Evolutionary conservation across 768 basidiomycete species (phyloP), one percentile per base, ranked within the genome.

Genomic region (Suillus sp.): DNA sequence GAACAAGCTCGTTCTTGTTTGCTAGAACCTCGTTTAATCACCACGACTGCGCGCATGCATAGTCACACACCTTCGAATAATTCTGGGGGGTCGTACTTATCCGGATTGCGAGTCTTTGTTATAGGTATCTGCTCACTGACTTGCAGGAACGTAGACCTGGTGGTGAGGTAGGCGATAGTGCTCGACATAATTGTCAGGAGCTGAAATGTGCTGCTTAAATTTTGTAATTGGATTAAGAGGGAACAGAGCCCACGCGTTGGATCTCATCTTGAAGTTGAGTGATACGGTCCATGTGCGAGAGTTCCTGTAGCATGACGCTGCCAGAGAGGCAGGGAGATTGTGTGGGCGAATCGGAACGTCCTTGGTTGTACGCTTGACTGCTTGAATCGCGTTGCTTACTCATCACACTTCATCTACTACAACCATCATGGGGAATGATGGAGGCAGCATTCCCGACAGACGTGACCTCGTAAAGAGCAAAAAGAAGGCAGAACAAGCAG

Each of bases 241-340:
- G 35, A 4, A 22, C 1, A 9, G 9, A 30, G 66, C 79, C 60
- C 60, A 90, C 92, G 79, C 91, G 87, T 77, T 96, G 94, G 64
- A 95, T 93, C 77, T 91, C 91, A 86, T 96, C 91, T 81, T 95
- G 93, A 61, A 96, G 87, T 75, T 96, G 95, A 11, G 95, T 95
- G 75, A 96, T 92, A 78, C 93, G 89, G 83, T 96, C 94, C 95
- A 95, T 95, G 81, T 92, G 88, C 76, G 91, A 86, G 75, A 93
- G 78, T 86, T 93, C 91, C 83, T 92, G 88, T 84, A 93, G 91
- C 91, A 93, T 93, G 80, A 79, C 91, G 85, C 86, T 86, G 86
- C 73, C 62, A 42, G 59, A 40, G 35, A 57, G 65, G 63, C 45
- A 66, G 48, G 40, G 32, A 34, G 30, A 30, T 53, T 53, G 20